Base-by-base conservation (phyloP, 2,329 filamentous ascomycete genomes). In the Cladosporium sp. region DNA sequence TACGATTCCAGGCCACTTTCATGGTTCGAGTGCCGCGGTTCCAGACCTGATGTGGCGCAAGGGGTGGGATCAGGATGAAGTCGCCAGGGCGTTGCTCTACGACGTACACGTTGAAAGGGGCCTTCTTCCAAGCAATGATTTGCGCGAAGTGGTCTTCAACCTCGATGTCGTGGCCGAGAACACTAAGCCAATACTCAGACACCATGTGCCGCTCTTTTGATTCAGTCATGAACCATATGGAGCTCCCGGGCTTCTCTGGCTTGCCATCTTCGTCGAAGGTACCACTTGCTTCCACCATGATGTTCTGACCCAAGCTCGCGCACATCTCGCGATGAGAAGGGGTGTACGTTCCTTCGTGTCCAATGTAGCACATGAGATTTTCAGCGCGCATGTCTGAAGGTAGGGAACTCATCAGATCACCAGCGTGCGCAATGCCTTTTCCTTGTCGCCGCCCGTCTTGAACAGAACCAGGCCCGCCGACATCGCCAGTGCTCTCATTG, bases 221-320 rank as follows among this genome's bases (percentile, higher is more conserved):
- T 66, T 96, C 90, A 0, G 93, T 97, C 93, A 98, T 97, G 65
- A 97, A 95, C 93, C 93, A 98, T 32, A 98, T 81, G 0, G 93
- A 96, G 49, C 88, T 95, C 1, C 93, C 93, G 1, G 86, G 80
- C 55, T 83, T 87, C 38, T 81, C 81, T 0, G 70, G 69, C 63
- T 93, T 88, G 4, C 86, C 88, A 43, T 86, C 76, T 49, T 84
- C 80, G 15, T 79, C 73, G 2, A 81, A 73, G 1, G 73, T 74
- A 38, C 69, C 70, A 0, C 92, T 97, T 2, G 90, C 83, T 57
- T 96, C 89, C 2, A 98, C 90, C 93, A 98, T 97, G 59, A 98
- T 92, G 63, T 98, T 98, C 58, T 98, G 93, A 0, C 93, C 92
- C 11, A 97, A 72, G 30, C 87, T 95, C 11, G 89, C 93, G 68